Percentiles rank a stretch among this genome's conserved stretches.
These are phyloP conservation scores for Penicillium sp. DNA, from an alignment of 2,329 filamentous ascomycete species.

Conservation along the genomic window DNA sequence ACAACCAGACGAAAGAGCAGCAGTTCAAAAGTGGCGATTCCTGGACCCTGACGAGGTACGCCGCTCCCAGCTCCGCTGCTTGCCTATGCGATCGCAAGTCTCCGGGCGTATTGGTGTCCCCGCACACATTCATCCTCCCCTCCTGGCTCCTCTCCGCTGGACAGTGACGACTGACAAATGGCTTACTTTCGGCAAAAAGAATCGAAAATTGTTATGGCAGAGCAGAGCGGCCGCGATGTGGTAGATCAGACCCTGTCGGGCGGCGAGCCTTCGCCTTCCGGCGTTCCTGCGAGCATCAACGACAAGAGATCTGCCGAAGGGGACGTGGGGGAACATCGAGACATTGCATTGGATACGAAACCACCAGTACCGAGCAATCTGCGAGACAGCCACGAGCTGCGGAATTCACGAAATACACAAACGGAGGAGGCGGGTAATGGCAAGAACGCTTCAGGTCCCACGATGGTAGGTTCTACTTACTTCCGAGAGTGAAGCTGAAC, in stretches of 20 bases:
- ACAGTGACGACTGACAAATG: slow-evolving; percentile 27
- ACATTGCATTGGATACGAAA: slow-evolving; percentile 33
- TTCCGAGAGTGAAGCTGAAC: slow-evolving; percentile 6
- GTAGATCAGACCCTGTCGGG: slow-evolving; percentile 65
- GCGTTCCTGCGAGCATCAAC: slow-evolving; percentile 58
- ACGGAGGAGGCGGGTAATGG: slow-evolving; percentile 19
- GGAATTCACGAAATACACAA: slow-evolving; percentile 11
- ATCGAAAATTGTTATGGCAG: slow-evolving; percentile 64
- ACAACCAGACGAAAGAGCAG: slow-evolving; percentile 29
- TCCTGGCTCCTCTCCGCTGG: slow-evolving; percentile 9
- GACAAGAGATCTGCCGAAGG: slow-evolving; percentile 48
- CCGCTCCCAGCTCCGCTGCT: slow-evolving; percentile 13
- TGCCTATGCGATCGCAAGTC: slow-evolving; percentile 11
- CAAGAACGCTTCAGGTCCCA: slow-evolving; percentile 21
- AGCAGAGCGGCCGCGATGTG: slow-evolving; percentile 64
- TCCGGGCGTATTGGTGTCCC: slow-evolving; percentile 11
- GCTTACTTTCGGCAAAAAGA: slow-evolving; percentile 34
- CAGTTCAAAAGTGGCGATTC: slow-evolving; percentile 39
- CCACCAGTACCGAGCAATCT: slow-evolving; percentile 21
- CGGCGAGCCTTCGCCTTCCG: slow-evolving; percentile 58
- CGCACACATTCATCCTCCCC: slow-evolving; percentile 10
- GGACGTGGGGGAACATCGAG: slow-evolving; percentile 39
- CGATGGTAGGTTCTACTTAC: slow-evolving; percentile 26
- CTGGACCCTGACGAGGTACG: slow-evolving; percentile 41
- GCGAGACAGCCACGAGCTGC: slow-evolving; percentile 21